A percentile compares a stretch with the other conserved stretches of the same genome.
phyloP scores from a whole-genome alignment of 345 rosid species.

The Pistacia vera region DNA sequence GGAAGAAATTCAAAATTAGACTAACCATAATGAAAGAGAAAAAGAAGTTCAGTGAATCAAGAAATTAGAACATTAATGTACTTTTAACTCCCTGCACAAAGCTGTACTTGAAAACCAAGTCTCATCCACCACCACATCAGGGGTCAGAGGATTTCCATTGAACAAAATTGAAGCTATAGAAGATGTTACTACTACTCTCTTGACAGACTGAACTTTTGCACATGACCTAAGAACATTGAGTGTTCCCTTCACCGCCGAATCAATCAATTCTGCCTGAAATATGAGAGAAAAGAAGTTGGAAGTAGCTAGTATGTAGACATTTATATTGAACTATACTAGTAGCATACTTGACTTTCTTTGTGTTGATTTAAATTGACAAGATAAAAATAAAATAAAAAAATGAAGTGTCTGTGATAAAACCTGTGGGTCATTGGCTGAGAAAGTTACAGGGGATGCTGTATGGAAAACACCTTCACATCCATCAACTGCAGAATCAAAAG shows the following conservation, averaged over 20 bases:
- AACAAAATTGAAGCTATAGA: conserved; percentile 39
- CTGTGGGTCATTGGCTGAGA: conserved; percentile 27
- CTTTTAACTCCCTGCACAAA: conserved; percentile 30
- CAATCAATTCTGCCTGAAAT: conserved; percentile 38
- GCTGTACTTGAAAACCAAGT: conserved; percentile 48
- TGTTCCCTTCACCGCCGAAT: conserved; percentile 55
- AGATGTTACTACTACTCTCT: conserved; percentile 50
- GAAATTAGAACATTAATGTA: background rate
- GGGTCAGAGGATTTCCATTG: conserved; percentile 31
- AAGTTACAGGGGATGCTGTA: conserved; percentile 32
- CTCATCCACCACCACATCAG: conserved; percentile 44
- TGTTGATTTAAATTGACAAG: too few species aligned
- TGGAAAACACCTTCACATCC: conserved; percentile 42
- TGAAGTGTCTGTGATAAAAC: background rate
- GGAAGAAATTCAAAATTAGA: background rate
- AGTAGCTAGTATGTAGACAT: background rate
- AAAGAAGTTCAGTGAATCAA: too few species aligned
- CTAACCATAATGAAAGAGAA: too few species aligned
- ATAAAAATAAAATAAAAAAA: too few species aligned
- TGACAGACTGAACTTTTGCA: conserved; percentile 38
- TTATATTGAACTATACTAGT: background rate
- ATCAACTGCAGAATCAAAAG: conserved; percentile 35
- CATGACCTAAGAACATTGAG: conserved; percentile 50
- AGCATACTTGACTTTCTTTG: too few species aligned
- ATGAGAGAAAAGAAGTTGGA: background rate